These are phyloP conservation scores for Aspergillus quadricinctus DNA, from an alignment of 2,329 filamentous ascomycete species.

Conservation along the genomic window DNA sequence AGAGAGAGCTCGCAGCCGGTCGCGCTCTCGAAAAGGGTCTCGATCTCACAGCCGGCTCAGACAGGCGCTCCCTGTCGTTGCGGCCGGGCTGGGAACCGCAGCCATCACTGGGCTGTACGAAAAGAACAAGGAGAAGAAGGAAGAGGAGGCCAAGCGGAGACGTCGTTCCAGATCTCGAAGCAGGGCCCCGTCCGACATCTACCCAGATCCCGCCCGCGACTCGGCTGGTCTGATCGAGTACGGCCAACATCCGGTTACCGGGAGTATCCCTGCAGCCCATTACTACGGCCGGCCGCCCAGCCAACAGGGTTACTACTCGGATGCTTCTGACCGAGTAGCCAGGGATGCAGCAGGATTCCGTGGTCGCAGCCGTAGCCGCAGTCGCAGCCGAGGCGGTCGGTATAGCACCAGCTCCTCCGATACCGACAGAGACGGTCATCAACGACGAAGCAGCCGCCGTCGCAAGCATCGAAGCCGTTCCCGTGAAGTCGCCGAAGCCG, in stretches of 20 bases:
- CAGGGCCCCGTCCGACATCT: constrained; percentile 36
- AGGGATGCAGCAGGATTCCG: constrained; percentile 26
- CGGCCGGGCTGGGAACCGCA: constrained; percentile 58
- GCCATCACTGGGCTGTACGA: constrained; percentile 60
- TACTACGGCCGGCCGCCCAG: constrained; percentile 43
- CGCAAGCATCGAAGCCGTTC: constrained; percentile 37
- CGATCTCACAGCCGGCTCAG: constrained; percentile 54
- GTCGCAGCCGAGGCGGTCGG: constrained; percentile 39
- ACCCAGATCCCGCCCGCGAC: constrained; percentile 38
- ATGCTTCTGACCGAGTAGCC: constrained; percentile 41
- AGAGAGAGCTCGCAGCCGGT: constrained; percentile 55
- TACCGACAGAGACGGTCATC: constrained; percentile 32
- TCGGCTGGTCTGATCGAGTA: constrained; percentile 59
- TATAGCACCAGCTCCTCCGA: constrained; percentile 35
- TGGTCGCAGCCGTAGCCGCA: constrained; percentile 46
- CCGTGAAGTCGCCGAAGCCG: constrained; percentile 49
- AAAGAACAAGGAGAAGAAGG: constrained; percentile 58
- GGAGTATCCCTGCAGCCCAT: constrained; percentile 47
- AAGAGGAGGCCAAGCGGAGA: constrained; percentile 45
- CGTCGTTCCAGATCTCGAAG: constrained; percentile 47
- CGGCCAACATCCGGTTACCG: constrained; percentile 58
- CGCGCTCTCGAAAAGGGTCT: constrained; percentile 47
- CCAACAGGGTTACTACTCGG: constrained; percentile 36
- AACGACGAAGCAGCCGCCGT: constrained; percentile 27
- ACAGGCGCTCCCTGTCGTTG: constrained; percentile 56